Percentiles rank a stretch among this genome's conserved stretches.
phyloP scores from a whole-genome alignment of 139 green algal species.

The Picochlorum sp. region DNA sequence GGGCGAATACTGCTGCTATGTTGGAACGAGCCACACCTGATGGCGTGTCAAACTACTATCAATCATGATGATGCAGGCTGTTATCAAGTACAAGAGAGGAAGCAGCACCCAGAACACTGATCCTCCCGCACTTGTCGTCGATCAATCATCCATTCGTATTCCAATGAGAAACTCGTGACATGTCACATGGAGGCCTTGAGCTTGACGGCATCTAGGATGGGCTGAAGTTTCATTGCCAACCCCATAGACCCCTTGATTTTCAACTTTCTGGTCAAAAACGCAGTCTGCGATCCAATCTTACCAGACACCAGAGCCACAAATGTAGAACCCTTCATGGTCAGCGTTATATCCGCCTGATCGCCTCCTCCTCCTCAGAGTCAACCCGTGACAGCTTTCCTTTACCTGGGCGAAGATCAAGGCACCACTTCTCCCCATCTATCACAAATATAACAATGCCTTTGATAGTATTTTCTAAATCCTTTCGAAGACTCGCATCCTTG shows the following conservation, averaged over 20 bases:
- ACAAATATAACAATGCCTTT: slow-evolving; percentile 77
- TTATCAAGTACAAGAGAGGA: too few species aligned
- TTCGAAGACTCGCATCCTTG: slow-evolving; percentile 25
- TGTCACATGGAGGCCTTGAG: neutral
- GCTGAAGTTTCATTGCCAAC: slow-evolving; percentile 78
- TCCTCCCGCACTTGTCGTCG: too few species aligned
- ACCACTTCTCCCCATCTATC: slow-evolving; percentile 67
- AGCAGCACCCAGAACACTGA: too few species aligned
- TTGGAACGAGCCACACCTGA: too few species aligned
- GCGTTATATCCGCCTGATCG: slow-evolving; percentile 51
- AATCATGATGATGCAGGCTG: too few species aligned
- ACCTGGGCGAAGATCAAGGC: slow-evolving; percentile 59
- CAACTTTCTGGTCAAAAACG: slow-evolving; percentile 80
- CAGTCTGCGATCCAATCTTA: slow-evolving; percentile 78
- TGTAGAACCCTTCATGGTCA: slow-evolving; percentile 57
- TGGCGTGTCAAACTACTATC: too few species aligned
- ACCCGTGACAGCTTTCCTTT: slow-evolving; percentile 31
- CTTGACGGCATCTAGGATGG: slow-evolving; percentile 43
- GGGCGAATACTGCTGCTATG: too few species aligned
- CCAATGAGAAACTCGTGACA: neutral
- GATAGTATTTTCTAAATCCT: slow-evolving; percentile 42
- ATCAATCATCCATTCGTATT: neutral
- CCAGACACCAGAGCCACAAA: slow-evolving; percentile 54
- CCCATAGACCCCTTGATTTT: slow-evolving; percentile 77
- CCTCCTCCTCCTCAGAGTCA: slow-evolving; percentile 13